Evolutionary conservation across 306 rosid genomes (phyloP).

Genomic region (Dryas octopetala): DNA sequence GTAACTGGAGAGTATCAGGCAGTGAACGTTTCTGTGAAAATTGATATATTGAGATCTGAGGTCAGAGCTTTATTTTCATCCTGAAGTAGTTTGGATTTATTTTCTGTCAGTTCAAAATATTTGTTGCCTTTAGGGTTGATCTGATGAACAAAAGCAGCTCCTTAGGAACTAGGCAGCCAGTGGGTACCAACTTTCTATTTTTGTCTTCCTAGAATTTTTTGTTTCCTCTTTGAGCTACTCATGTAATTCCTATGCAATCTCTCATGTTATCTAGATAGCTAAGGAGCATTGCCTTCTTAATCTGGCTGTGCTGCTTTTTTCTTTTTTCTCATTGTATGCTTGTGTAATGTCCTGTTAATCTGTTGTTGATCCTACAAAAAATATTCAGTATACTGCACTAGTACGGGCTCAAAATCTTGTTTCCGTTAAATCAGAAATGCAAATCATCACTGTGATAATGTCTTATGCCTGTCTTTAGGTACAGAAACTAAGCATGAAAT

Average conservation of each 20-base stretch:
- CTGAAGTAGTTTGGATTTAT: conserved; percentile 12
- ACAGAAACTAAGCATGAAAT: neutral
- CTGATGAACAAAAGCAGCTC: neutral
- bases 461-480: neutral
- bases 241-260: neutral
- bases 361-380: neutral
- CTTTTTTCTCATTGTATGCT: no score
- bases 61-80: conserved; percentile 36
- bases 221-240: neutral
- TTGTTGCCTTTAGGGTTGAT: neutral
- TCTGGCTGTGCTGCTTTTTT: no score
- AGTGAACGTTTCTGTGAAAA: conserved; percentile 88
- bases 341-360: neutral
- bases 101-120: conserved; percentile 8
- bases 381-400: neutral
- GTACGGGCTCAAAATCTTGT: neutral
- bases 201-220: neutral
- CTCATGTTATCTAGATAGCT: neutral
- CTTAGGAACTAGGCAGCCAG: conserved; percentile 10
- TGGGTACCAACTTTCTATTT: neutral
- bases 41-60: conserved; percentile 67
- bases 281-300: neutral
- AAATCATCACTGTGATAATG: conserved; percentile 1
- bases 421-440: neutral
- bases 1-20: conserved; percentile 95